phyloP scores from a whole-genome alignment of 305 asterid species.

The Fraxinus floribunda region DNA sequence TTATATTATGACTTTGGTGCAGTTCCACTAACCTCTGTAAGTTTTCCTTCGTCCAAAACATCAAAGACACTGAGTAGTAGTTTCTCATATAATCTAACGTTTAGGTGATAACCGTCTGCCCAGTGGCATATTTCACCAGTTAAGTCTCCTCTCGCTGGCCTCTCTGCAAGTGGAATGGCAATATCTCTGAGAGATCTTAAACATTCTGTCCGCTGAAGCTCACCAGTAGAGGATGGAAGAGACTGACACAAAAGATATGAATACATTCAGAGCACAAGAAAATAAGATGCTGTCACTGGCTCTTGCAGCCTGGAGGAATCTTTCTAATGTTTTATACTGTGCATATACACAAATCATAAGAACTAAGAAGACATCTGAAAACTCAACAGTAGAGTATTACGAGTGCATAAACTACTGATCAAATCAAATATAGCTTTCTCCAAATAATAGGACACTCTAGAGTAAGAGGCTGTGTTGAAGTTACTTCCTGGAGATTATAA shows the following conservation, averaged over 20 bases:
- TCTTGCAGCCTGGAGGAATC: slow-evolving; percentile 22
- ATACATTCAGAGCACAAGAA: slow-evolving; percentile 20
- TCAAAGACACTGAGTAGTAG: slow-evolving; percentile 91
- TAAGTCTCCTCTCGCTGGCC: slow-evolving; percentile 98
- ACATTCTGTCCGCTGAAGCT: slow-evolving; percentile 86
- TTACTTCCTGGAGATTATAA: slow-evolving; percentile 2
- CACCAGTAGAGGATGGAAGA: slow-evolving; percentile 83
- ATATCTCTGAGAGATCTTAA: slow-evolving; percentile 84
- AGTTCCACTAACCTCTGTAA: slow-evolving; percentile 75
- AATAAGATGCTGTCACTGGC: slow-evolving; percentile 11
- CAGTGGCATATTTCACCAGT: slow-evolving; percentile 99
- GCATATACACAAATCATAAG: slow-evolving; percentile 5
- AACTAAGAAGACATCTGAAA: slow-evolving; percentile 4
- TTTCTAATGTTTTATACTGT: slow-evolving; percentile 15
- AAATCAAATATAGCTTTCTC: slow-evolving; percentile 14
- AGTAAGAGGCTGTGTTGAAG: slow-evolving; percentile 12
- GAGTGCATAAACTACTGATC: slow-evolving; percentile 13
- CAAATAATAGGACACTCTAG: slow-evolving; percentile 4
- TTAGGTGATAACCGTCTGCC: slow-evolving; percentile 98
- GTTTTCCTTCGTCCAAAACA: slow-evolving; percentile 98
- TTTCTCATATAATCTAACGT: slow-evolving; percentile 89
- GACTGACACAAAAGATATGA: slow-evolving; percentile 49
- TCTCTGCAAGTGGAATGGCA: slow-evolving; percentile 84
- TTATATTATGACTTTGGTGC: slow-evolving; percentile 10
- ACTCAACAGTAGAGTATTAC: neutral